Base-by-base conservation (phyloP, 2,329 filamentous ascomycete genomes). In the Lomentospora prolificans region DNA sequence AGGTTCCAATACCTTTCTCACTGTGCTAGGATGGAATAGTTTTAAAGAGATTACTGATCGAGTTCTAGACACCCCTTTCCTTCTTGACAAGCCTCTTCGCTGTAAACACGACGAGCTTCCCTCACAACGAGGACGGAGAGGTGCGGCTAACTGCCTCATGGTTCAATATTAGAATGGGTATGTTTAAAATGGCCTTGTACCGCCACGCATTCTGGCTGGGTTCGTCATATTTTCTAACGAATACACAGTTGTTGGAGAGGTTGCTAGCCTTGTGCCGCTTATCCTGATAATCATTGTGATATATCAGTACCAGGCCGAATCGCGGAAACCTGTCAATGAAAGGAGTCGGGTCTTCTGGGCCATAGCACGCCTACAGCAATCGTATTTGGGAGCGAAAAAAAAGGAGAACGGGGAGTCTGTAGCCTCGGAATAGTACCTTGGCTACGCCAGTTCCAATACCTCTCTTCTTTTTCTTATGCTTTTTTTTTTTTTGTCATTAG, bases 11-110 rank as follows among this genome's bases (percentile, higher is more conserved):
- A 7, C 12, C 12, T 12, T 33, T 33, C 30, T 12, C 12, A 33
- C 30, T 33, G 30, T 33, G 7, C 7, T 12, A 12, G 12, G 30
- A 33, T 6, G 6, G 7, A 33, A 33, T 33, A 12, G 7, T 12
- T 7, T 33, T 33, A 33, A 33, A 6, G 6, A 33, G 30, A 33
- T 12, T 33, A 33, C 30, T n/a, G n/a, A n/a, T n/a, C n/a, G n/a
- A n/a, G n/a, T 17, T 50, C 3, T 14, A 61, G 58, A 58, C 58
- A 7, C 58, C 58, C 3, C 58, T 61, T 1, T 60, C 58, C 14
- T 61, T 61, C 27, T 22, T 60, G 46, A 61, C 57, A 0, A 61
- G 59, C 51, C 46, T 61, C 1, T 60, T 61, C 25, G 57, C 59
- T n/a, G 44, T 61, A 4, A 51, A 56, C 10, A 30, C 51, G 4